Conservation (phyloP, 2,329 filamentous ascomycete genomes). For the Teratosphaeria viscida region DNA sequence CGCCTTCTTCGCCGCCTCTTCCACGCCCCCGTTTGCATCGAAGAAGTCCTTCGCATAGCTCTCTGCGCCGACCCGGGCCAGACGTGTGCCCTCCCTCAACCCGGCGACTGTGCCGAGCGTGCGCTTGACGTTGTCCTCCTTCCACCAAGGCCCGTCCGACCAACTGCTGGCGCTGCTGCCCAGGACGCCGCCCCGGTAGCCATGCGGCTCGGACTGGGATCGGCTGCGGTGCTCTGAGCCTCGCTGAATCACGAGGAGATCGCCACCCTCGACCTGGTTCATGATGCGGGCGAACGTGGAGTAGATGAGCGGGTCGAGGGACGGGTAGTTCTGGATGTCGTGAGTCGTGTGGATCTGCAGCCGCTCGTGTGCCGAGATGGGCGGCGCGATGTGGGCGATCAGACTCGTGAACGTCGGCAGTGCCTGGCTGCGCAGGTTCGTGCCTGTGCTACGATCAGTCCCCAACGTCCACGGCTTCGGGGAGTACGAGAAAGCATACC, state of each 20-base stretch:
- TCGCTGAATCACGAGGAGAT: conserved; percentile 86
- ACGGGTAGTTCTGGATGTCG: conserved; percentile 88
- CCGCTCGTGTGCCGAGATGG: conserved; percentile 92
- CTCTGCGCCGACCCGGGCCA: conserved; percentile 82
- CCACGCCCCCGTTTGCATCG: conserved; percentile 62
- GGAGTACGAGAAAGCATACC: conserved; percentile 42
- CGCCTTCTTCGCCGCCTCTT: conserved; percentile 68
- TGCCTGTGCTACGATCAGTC: conserved; percentile 47
- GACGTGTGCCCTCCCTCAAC: conserved; percentile 76
- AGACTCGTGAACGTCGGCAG: conserved; percentile 92
- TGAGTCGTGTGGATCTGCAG: conserved; percentile 96
- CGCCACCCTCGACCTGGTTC: conserved; percentile 97
- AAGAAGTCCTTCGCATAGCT: conserved; percentile 81
- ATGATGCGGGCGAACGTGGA: conserved; percentile 89
- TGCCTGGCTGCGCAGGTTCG: conserved; percentile 74
- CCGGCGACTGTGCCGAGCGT: conserved; percentile 73
- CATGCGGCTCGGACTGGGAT: conserved; percentile 44
- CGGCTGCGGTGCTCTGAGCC: conserved; percentile 70
- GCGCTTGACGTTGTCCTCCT: conserved; percentile 51
- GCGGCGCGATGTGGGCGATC: conserved; percentile 87
- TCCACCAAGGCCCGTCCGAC: conserved; percentile 96
- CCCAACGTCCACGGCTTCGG: too few relatives aligned
- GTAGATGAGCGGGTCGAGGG: conserved; percentile 85
- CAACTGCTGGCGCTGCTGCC: conserved; percentile 50
- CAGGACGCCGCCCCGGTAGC: conserved; percentile 39